Base-by-base conservation (phyloP, 176 grass and related monocot genomes). In the Musa beccarii region DNA sequence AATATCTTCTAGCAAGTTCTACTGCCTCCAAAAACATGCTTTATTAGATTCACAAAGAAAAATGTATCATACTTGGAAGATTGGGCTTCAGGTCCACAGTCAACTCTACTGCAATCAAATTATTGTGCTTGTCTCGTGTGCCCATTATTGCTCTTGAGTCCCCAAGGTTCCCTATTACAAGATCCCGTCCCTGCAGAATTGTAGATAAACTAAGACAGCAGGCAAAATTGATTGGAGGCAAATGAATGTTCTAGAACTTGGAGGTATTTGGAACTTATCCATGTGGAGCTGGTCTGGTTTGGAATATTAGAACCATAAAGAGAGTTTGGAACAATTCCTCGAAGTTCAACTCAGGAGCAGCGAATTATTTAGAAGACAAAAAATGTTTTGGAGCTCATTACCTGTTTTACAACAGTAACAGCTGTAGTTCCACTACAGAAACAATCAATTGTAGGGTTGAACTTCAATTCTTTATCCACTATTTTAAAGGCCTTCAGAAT, bases 381-480 rank as follows among this genome's bases (percentile, higher is more conserved):
- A 69, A n/a, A 49, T 69, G 67, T 10, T 51, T 9, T 51, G 19
- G n/a, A 50, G 51, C 43, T 50, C 11, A 25, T 22, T 70, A 70
- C 68, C 73, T 75, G 73, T 59, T 75, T 75, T 34, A 75, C 54
- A 22, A 75, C 4, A 61, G 54, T 61, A 75, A 75, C 73, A 75
- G 54, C 73, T 55, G 73, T 75, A 59, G 54, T 75, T 43, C 73
- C 73, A 75, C 73, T 75, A 43, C 73, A 75, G 73, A 75, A 75
- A 75, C 54, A 75, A 20, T 61, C 25, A 21, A 75, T 59, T 75
- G 11, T 12, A n/a, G 73, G 55, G 55, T 75, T 26, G 59, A 34
- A 17, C 57, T 75, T 75, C 26, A 75, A 61, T 55, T 75, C 73
- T 61, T 57, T 75, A 52, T 75, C 73, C 53, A 75, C 55, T 49